Evolutionary conservation across 139 green algal species (phyloP).

Genomic region (Diplosphaera chodatii): DNA sequence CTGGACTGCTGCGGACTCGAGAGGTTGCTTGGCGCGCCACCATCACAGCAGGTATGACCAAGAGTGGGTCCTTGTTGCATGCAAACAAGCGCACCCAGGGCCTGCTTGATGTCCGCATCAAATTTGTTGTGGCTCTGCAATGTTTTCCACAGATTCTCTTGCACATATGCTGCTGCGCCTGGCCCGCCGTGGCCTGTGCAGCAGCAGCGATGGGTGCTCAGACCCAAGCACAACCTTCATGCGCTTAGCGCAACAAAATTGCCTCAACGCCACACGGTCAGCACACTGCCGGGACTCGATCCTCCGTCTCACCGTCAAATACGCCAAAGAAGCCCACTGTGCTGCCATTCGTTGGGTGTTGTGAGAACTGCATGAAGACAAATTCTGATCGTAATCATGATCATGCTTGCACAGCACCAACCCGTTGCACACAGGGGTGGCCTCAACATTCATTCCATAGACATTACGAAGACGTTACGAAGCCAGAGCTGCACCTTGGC

Average conservation of each 20-base stretch:
- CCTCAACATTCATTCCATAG: too few relatives aligned
- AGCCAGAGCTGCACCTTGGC: conserved; percentile 51
- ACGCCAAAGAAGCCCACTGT: conserved; percentile 82
- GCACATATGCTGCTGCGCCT: conserved; percentile 78
- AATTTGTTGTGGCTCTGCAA: conserved; percentile 72
- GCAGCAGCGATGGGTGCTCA: neutral
- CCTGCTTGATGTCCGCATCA: conserved; percentile 37
- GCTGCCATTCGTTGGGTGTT: conserved; percentile 20
- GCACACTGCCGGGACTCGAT: too few relatives aligned
- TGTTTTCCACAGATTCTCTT: conserved; percentile 77
- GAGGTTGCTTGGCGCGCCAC: too few relatives aligned
- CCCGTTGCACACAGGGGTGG: too few relatives aligned
- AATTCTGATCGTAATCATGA: neutral
- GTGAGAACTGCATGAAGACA: conserved; percentile 13
- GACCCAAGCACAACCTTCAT: neutral
- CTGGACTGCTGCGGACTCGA: too few relatives aligned
- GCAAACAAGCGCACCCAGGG: conserved; percentile 34
- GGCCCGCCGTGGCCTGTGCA: conserved; percentile 81
- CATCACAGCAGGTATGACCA: too few relatives aligned
- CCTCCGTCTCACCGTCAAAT: conserved; percentile 89
- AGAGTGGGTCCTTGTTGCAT: neutral
- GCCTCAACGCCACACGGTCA: neutral
- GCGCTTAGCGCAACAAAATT: too few relatives aligned
- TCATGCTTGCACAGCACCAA: neutral
- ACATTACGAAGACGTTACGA: too few relatives aligned